Evolutionary conservation across 1,139 yeast genomes (phyloP).

Genomic region (Hanseniaspora uvarum): DNA sequence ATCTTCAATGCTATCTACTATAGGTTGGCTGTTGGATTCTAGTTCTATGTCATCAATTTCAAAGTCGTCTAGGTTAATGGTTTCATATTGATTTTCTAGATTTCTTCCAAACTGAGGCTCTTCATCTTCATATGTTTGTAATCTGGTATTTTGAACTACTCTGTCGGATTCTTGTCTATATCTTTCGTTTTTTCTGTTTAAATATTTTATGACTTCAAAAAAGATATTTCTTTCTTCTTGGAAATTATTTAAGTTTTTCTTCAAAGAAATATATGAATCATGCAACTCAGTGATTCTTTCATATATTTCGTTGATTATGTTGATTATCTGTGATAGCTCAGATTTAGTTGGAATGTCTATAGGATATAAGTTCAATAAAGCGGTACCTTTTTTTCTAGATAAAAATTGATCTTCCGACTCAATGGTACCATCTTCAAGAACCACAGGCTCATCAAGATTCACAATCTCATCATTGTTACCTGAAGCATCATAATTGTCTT

Average conservation of each 20-base stretch:
- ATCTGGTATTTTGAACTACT: constrained; percentile 1
- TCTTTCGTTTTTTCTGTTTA: constrained; percentile 28
- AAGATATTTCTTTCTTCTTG: constrained; percentile 45
- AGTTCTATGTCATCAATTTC: constrained; percentile 21
- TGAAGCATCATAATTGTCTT: neutral
- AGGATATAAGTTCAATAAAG: constrained; percentile 4
- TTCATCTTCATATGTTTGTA: neutral
- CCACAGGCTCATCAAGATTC: constrained; percentile 7
- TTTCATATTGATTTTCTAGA: constrained; percentile 4
- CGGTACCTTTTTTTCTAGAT: constrained; percentile 10
- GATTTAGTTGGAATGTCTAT: constrained; percentile 26
- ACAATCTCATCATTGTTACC: neutral
- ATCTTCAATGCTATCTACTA: constrained; percentile 25
- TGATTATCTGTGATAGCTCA: constrained; percentile 37
- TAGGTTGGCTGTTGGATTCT: constrained; percentile 18
- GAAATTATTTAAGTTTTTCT: constrained; percentile 32
- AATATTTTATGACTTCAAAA: constrained; percentile 37
- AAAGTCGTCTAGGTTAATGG: constrained; percentile 24
- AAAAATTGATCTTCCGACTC: constrained; percentile 12
- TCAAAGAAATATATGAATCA: constrained; percentile 36
- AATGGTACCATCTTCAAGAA: constrained; percentile 9
- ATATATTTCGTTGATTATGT: constrained; percentile 36
- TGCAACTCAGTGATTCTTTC: constrained; percentile 38
- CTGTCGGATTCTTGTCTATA: constrained; percentile 4
- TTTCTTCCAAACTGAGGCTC: neutral